Evolutionary conservation across 2,329 filamentous ascomycete genomes (phyloP).

Genomic region (Penicillium sp.): DNA sequence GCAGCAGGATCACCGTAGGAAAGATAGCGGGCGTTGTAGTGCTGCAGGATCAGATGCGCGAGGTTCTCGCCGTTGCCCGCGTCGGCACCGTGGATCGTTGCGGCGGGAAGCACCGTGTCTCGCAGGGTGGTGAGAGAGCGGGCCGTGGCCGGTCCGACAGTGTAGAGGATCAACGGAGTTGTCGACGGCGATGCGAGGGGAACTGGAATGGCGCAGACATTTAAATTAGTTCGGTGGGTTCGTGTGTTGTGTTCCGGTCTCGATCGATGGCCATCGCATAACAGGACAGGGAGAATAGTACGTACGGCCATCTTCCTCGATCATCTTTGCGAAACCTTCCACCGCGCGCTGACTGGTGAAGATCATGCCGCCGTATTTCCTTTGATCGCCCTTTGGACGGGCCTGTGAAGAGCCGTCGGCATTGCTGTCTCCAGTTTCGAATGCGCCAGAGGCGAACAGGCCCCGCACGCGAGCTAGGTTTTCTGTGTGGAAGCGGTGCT

Average conservation of each 20-base stretch:
- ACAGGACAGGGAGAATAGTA: neutral
- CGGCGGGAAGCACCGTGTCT: constrained; percentile 46
- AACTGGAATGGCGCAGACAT: neutral
- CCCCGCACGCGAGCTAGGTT: constrained; percentile 37
- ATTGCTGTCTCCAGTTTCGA: constrained; percentile 16
- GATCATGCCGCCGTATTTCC: constrained; percentile 48
- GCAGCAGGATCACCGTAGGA: constrained; percentile 3
- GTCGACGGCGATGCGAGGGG: constrained; percentile 32
- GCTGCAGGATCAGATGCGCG: constrained; percentile 71
- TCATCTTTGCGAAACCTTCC: constrained; percentile 43
- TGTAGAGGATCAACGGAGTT: constrained; percentile 39
- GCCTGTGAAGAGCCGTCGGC: neutral
- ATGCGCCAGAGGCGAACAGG: constrained; percentile 36
- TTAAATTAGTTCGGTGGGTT: neutral
- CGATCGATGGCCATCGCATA: too few species aligned
- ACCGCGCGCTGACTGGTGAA: constrained; percentile 52
- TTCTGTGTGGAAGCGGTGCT: constrained; percentile 41
- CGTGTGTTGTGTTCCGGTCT: neutral
- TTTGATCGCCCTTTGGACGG: neutral
- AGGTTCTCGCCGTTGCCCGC: constrained; percentile 82
- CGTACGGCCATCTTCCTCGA: constrained; percentile 33
- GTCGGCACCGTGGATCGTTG: constrained; percentile 69
- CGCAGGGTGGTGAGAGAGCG: constrained; percentile 62
- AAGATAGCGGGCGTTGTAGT: constrained; percentile 66
- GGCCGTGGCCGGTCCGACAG: constrained; percentile 52